Conservation (phyloP, 306 rosid species). For the Lathyrus tuberosus region DNA sequence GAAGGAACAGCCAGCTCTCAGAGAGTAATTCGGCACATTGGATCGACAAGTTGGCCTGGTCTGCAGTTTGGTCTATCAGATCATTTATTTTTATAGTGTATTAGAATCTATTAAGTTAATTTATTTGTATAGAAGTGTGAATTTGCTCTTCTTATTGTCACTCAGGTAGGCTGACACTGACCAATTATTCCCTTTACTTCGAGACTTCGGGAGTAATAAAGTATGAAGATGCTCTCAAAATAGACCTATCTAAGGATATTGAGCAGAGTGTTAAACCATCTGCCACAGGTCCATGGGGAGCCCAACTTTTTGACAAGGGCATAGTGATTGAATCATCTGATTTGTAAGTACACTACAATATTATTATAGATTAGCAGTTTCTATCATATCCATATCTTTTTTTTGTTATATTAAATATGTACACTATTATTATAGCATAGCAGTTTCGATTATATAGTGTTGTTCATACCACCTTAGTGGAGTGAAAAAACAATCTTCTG, state of each 20-base stretch:
- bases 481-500: neutral
- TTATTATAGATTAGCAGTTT: constrained; percentile 7
- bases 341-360: constrained; percentile 53
- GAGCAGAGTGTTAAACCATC: constrained; percentile 63
- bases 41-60: constrained; percentile 95
- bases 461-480: no score
- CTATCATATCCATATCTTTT: neutral
- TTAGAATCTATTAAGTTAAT: constrained; percentile 13
- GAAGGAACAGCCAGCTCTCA: constrained; percentile 89
- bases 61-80: constrained; percentile 34
- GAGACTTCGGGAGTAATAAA: constrained; percentile 82
- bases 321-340: constrained; percentile 64
- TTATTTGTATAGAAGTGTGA: constrained; percentile 5
- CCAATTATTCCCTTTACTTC: constrained; percentile 83
- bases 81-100: constrained; percentile 5
- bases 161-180: constrained; percentile 87
- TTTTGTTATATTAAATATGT: constrained; percentile 9
- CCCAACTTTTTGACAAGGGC: constrained; percentile 93
- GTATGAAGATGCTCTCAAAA: constrained; percentile 80
- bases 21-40: constrained; percentile 90
- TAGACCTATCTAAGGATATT: constrained; percentile 62
- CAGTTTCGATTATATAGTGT: no score
- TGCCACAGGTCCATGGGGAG: constrained; percentile 98
- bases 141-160: constrained; percentile 34
- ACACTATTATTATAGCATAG: neutral